Evolutionary conservation across 768 basidiomycete species (phyloP), one percentile per base, ranked within the genome.

Genomic region (Tulasnella calospora): DNA sequence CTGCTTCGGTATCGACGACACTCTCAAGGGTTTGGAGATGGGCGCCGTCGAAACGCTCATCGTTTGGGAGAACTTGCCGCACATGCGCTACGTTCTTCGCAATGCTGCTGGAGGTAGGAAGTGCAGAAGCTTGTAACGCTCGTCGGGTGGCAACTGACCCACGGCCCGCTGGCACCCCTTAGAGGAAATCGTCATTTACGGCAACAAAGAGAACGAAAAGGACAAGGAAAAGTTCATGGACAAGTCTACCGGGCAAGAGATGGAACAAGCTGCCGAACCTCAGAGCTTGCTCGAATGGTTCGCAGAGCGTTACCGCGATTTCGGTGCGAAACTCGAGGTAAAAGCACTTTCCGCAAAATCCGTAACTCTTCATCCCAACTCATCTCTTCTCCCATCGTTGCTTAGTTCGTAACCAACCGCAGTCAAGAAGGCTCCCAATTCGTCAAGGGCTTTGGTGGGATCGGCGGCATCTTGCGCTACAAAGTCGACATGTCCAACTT

Each of bases 391-490:
- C 41, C 41, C 9, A 44, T 44, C 41, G 41, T 15, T 10, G 3
- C 41, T n/a, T 82, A 85, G 86, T 98, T 99, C 83, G 91, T 99
- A 67, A 97, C 96, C 80, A 96, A 98, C 86, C 90, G 92, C 75
- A 96, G 95, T 10, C 97, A 98, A 84, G 97, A 99, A 84, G 97
- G 97, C 41, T 94, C 94, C 44, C 96, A 98, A 84, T 99, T 98
- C 86, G 95, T 97, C 82, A 97, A 96, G 84, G 97, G 97, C 57
- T 99, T 99, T 82, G 97, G 97, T 85, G 97, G 98, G 35, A 98
- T 99, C 81, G 97, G 98, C 38, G 97, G 96, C 40, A 87, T 98
- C 79, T 86, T 98, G 79, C 90, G 97, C 72, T 99, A 99, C 90
- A 99, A 99, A 87, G 95, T 99, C 82, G 97, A 98, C 86, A 94